Base-by-base conservation (phyloP, 495 filamentous ascomycete genomes). In the Geoglossum glabrum region DNA sequence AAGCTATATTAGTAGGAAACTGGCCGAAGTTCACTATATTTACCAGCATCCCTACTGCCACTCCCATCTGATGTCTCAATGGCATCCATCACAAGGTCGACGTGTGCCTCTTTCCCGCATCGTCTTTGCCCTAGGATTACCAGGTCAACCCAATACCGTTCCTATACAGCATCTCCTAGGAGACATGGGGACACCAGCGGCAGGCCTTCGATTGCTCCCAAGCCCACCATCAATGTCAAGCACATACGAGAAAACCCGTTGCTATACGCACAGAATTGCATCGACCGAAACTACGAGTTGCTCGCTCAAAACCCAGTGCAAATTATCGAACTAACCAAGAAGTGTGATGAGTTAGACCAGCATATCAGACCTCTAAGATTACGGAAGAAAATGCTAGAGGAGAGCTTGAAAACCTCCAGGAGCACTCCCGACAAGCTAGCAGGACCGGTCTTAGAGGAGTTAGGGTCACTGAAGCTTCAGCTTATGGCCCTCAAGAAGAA, bases 171-270 rank as follows among this genome's bases (percentile, higher is more conserved):
- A 4, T 50, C 46, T 9, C 26, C 46, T 26, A 5, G 11, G 28
- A 31, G 23, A 7, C 2, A 15, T 31, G 49, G 13, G 13, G 54
- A 38, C 19, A 19, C 54, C 6, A 38, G 23, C 21, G 3, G 23
- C 31, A 73, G 78, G 61, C 81, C 84, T 0, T 74, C 86, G 13
- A 85, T 79, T 47, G 90, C 88, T 15, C 90, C 90, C 7, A 94
- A 88, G 64, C 76, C 85, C 8, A 74, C 72, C 21, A 76, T 89
- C 54, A 82, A 96, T 68, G 73, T 95, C 67, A 95, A 86, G 67
- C 82, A 90, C 69, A 94, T 98, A 68, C 87, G 88, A 55, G 76
- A 85, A 57, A 85, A 90, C 68, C 76, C 80, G 43, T 77, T 81
- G 27, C 74, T 92, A 46, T 84, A 96, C 73, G 71, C 79, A 59